Base-by-base conservation (phyloP, 176 grass and related monocot genomes). In the Microstegium vimineum region DNA sequence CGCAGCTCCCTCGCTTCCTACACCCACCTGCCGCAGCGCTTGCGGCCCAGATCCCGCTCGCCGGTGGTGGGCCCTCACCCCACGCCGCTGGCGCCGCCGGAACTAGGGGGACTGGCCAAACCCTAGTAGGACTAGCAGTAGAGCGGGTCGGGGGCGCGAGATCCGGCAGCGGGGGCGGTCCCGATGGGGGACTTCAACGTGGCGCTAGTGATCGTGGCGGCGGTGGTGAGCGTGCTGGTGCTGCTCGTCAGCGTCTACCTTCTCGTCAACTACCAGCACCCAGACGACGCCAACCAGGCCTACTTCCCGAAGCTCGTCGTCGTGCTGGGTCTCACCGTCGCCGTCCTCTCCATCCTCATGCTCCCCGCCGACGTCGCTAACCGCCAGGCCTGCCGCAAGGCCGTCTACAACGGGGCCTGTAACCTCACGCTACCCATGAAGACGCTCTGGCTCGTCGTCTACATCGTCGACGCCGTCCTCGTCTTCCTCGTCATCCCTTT, bases 181-280 rank as follows among this genome's bases (percentile, higher is more conserved):
- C 57, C 3, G 72, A 99, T 99, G 96, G 97, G 97, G 83, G 97
- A 99, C 85, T 99, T 96, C 93, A 99, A 95, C 78, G n/a, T 99
- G 16, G 97, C 93, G 8, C 91, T 99, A 70, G 91, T 96, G 80
- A 94, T 99, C 89, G 91, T 99, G 73, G 93, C 97, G 82, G 85
- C 28, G 69, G 97, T 94, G 65, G 97, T 96, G 0, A 91, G 89
- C 69, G 87, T 94, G 4, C 30, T 94, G 17, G 93, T 99, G 16
- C 89, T 99, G 1, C 85, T 95, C 47, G 89, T 96, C 49, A 95
- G 87, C 69, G 81, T 99, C 83, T 99, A 99, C 91, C 91, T 99
- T 62, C 86, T 99, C 73, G 60, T 99, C 47, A 99, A 99, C 89
- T 99, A 99, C 81, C 97, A 99, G 85, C 97, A 99, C 87, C 97